Evolutionary conservation across 1,284 basidiomycete species (phyloP).

Genomic region (Puccinia horiana): DNA sequence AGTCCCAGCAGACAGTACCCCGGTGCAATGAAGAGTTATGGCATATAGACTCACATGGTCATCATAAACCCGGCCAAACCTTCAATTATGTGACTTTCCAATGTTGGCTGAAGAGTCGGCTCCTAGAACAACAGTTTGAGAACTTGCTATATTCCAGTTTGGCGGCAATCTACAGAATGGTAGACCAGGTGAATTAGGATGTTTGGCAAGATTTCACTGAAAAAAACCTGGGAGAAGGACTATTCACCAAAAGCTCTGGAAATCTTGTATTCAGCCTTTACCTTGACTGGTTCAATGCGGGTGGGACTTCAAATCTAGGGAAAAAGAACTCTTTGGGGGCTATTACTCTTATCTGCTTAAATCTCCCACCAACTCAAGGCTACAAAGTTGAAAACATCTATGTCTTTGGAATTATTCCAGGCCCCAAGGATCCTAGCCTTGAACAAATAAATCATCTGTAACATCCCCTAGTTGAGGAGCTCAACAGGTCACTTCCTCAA

Average conservation of each 20-base stretch:
- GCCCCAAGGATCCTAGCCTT: too few relatives aligned
- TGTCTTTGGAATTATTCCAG: too few relatives aligned
- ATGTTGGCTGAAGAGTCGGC: neutral
- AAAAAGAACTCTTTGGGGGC: too few relatives aligned
- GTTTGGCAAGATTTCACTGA: neutral
- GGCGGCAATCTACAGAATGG: neutral
- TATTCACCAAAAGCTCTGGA: too few relatives aligned
- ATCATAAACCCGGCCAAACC: too few relatives aligned
- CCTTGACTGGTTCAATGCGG: neutral
- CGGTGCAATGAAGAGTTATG: too few relatives aligned
- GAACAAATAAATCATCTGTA: too few relatives aligned
- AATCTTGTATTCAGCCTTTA: conserved; percentile 7
- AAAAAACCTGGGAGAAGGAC: neutral
- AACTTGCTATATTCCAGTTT: neutral
- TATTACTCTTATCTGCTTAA: neutral
- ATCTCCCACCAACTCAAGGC: neutral
- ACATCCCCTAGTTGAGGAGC: conserved; percentile 4
- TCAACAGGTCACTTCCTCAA: neutral
- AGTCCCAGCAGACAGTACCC: too few relatives aligned
- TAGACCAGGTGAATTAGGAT: neutral
- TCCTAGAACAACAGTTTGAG: too few relatives aligned
- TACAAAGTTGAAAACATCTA: neutral
- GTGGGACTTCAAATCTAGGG: too few relatives aligned
- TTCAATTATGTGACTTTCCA: neutral
- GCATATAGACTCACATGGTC: too few relatives aligned